Base-by-base conservation (phyloP, 2,329 filamentous ascomycete genomes). In the Diaporthe capsici region DNA sequence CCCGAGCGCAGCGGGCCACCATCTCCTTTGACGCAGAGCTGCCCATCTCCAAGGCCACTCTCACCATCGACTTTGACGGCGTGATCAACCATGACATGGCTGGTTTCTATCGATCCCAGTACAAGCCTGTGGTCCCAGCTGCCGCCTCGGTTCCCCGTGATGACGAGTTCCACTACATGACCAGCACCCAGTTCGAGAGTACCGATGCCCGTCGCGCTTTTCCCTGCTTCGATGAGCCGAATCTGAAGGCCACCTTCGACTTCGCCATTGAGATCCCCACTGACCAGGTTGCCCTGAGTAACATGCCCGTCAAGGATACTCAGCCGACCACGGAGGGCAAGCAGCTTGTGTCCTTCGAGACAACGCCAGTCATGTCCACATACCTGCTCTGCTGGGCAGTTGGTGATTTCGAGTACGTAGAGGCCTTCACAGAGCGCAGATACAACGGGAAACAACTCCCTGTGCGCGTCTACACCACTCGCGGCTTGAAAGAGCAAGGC, bases 181-280 rank as follows among this genome's bases (percentile, higher is more conserved):
- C 98, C 84, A 98, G 95, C 87, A 99, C 97, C 67, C 97, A 99
- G 84, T 99, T 99, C 82, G 97, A 99, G 88, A 94, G 96, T 61
- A 98, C 95, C 82, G 97, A 99, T 85, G 97, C 97, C 77, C 93
- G 97, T 78, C 91, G 96, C 79, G 96, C 97, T 12, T 98, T 99
- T 86, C 97, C 97, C 65, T 99, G 97, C 87, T 98, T 98, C 82
- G 97, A 99, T 82, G 97, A 99, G 87, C 97, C 97, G 57, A 98
- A 98, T 81, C 90, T 98, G 78, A 99, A 99, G 87, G 95, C 97
- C 15, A 96, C 95, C 3, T 98, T 98, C 82, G 96, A 98, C 84
- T 94, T 99, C 76, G 90, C 95, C 81, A 94, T 99, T 78, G 96
- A 98, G 86, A 90, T 98, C 63, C 96, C 97, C 22, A 92, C 94